These are phyloP conservation scores for Nitzschia sp. DNA, from an alignment of 108 stramenopile genomes.

Conservation along the genomic window DNA sequence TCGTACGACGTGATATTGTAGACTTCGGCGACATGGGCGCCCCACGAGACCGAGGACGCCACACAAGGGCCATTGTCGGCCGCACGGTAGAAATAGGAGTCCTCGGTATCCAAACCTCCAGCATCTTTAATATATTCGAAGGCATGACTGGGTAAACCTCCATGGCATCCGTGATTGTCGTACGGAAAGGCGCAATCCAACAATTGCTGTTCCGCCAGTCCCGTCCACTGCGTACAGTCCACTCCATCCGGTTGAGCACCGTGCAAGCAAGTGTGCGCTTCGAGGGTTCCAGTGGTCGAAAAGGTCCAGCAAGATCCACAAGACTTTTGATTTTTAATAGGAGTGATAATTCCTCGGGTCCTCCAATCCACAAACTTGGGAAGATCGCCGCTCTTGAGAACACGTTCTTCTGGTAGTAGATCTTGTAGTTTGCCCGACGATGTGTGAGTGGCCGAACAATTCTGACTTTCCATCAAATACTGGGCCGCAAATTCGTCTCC, in stretches of 20 bases:
- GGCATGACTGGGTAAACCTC: conserved; percentile 55
- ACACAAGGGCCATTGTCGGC: conserved; percentile 13
- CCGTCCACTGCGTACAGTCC: conserved; percentile 51
- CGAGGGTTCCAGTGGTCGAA: conserved; percentile 52
- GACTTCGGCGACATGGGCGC: conserved; percentile 38
- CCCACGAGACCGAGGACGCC: background rate
- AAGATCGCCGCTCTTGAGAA: too few relatives aligned
- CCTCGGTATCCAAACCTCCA: conserved; percentile 55
- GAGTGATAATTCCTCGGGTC: conserved; percentile 52
- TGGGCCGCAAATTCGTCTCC: conserved; percentile 33
- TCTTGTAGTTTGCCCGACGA: conserved; percentile 12
- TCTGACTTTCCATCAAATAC: conserved; percentile 45
- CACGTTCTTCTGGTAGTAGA: background rate
- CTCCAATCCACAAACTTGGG: conserved; percentile 48
- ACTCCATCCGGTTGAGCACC: conserved; percentile 5
- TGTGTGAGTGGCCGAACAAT: conserved; percentile 46
- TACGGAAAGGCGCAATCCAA: conserved; percentile 55
- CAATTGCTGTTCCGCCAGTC: conserved; percentile 60
- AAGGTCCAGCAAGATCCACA: conserved; percentile 71
- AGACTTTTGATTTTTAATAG: conserved; percentile 56
- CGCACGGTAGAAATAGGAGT: conserved; percentile 38
- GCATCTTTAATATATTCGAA: conserved; percentile 52
- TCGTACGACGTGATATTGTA: conserved; percentile 43
- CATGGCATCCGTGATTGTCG: conserved; percentile 64
- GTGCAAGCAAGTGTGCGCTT: conserved; percentile 46